A percentile compares a stretch with the other conserved stretches of the same genome.
Evolutionary conservation across 495 filamentous ascomycete genomes (phyloP).

Genomic region (Aspergillus steynii): DNA sequence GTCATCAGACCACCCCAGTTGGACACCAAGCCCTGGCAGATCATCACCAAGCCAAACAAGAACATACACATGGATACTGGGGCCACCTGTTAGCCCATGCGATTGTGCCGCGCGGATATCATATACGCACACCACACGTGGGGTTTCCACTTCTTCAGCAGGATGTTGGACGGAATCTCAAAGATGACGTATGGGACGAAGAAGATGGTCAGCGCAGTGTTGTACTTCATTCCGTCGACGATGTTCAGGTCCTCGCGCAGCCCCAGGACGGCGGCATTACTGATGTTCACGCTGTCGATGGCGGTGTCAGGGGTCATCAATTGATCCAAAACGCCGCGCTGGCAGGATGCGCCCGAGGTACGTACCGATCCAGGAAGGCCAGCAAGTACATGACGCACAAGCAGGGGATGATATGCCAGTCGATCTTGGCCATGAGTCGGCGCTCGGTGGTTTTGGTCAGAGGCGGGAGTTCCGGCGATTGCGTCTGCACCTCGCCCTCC

Average conservation of each 20-base stretch:
- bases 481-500: slow-evolving; percentile 28
- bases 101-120: not conserved
- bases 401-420: slow-evolving; percentile 77
- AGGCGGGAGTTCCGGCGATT: slow-evolving; percentile 27
- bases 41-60: slow-evolving; percentile 73
- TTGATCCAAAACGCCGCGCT: not conserved
- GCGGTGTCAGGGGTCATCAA: slow-evolving; percentile 1
- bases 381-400: slow-evolving; percentile 81
- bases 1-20: slow-evolving; percentile 78
- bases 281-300: slow-evolving; percentile 59
- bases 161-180: slow-evolving; percentile 86
- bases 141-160: slow-evolving; percentile 79
- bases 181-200: slow-evolving; percentile 89
- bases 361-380: slow-evolving; percentile 81
- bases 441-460: slow-evolving; percentile 63
- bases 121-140: slow-evolving; percentile 66
- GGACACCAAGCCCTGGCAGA: slow-evolving; percentile 76
- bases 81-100: slow-evolving; percentile 1
- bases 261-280: slow-evolving; percentile 63
- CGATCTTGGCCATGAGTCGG: slow-evolving; percentile 72
- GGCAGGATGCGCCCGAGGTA: not conserved
- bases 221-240: slow-evolving; percentile 59
- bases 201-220: slow-evolving; percentile 82
- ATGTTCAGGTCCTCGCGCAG: slow-evolving; percentile 67
- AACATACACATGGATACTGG: slow-evolving; percentile 75